Conservation (phyloP, 768 basidiomycete genomes). For the Favolaschia claudopus region DNA sequence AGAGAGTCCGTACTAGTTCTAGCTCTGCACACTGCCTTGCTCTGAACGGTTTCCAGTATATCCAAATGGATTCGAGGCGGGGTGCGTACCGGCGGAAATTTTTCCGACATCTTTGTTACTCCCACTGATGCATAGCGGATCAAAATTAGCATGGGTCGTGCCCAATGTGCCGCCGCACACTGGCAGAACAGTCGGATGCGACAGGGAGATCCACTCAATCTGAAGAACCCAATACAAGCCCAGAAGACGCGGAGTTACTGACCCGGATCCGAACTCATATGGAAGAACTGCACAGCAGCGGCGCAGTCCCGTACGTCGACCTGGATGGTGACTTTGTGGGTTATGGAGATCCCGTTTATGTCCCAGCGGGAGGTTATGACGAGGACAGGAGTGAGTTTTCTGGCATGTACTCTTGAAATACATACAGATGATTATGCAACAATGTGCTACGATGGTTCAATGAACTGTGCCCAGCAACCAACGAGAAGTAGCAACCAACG, state of each 20-base stretch:
- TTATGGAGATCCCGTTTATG: constrained; percentile 20
- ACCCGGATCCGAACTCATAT: constrained; percentile 14
- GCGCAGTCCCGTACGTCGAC: constrained; percentile 23
- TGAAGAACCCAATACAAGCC: constrained; percentile 12
- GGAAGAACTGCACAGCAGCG: constrained; percentile 20
- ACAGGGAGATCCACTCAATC: too few relatives aligned
- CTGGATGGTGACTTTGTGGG: constrained; percentile 27
- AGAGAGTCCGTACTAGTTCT: constrained; percentile 65
- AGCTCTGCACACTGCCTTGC: constrained; percentile 11
- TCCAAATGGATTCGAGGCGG: constrained; percentile 67
- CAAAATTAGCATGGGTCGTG: constrained; percentile 63
- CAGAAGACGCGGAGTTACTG: constrained; percentile 12
- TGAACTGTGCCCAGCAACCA: too few relatives aligned
- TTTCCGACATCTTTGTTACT: too few relatives aligned
- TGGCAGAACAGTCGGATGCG: constrained; percentile 38
- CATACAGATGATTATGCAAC: neutral
- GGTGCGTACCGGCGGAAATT: too few relatives aligned
- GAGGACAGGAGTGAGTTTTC: constrained; percentile 47
- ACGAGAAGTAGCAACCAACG: too few relatives aligned
- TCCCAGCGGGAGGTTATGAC: constrained; percentile 15
- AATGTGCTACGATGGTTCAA: too few relatives aligned
- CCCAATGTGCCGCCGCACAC: constrained; percentile 65
- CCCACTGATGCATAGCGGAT: neutral
- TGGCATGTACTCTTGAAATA: constrained; percentile 67
- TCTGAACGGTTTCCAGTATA: constrained; percentile 54